These are phyloP conservation scores for Neopestalotiopsis sp. DNA, from an alignment of 2,329 filamentous ascomycete species.

Conservation along the genomic window DNA sequence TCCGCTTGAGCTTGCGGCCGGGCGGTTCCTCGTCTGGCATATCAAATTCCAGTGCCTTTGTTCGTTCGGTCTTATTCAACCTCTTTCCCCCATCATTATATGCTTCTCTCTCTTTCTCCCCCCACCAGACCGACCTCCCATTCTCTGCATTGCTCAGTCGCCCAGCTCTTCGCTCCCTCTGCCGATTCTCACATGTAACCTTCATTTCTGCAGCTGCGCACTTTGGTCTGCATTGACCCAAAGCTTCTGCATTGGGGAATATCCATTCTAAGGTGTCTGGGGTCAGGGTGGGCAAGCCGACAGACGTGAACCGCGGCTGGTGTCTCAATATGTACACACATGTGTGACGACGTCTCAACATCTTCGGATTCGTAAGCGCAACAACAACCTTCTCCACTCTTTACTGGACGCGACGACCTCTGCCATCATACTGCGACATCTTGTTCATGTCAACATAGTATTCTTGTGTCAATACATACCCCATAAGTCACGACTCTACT, in stretches of 20 bases:
- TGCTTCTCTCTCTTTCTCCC: neutral
- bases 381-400: conserved; percentile 5
- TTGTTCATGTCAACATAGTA: neutral
- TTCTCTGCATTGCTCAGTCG: neutral
- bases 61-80: neutral
- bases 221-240: neutral
- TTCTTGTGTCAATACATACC: neutral
- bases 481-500: neutral
- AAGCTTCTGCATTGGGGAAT: neutral
- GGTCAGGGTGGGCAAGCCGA: neutral
- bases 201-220: neutral
- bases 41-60: conserved; percentile 12
- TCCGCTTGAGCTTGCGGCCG: conserved; percentile 3
- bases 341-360: conserved; percentile 10
- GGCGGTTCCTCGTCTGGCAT: conserved; percentile 3
- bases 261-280: neutral
- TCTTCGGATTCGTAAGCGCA: conserved; percentile 6
- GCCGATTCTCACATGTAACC: neutral
- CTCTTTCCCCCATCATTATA: neutral
- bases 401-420: neutral
- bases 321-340: conserved; percentile 13
- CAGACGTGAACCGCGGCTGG: neutral
- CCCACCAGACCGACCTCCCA: neutral
- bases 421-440: neutral
- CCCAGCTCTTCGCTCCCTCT: too few species aligned